Evolutionary conservation across 306 rosid species (phyloP).

Genomic region (Gastrolobium bilobum): DNA sequence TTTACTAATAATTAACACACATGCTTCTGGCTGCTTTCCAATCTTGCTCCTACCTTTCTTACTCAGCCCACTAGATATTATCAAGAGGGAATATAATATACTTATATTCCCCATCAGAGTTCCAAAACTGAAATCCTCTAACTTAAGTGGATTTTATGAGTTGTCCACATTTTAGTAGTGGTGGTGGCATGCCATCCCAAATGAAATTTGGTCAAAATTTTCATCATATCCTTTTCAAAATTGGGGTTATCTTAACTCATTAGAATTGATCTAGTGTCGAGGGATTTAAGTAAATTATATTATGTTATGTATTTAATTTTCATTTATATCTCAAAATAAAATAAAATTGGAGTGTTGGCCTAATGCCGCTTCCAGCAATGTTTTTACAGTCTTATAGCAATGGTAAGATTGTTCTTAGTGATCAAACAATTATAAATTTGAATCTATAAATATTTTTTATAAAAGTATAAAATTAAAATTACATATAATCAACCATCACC

Average conservation of each 20-base stretch:
- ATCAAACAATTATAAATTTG: too few relatives aligned
- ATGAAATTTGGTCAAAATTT: not conserved
- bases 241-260: not conserved
- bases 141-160: slow-evolving; percentile 21
- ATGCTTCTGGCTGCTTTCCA: slow-evolving; percentile 1
- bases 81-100: not conserved
- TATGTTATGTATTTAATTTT: too few relatives aligned
- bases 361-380: not conserved
- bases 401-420: too few relatives aligned
- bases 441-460: too few relatives aligned
- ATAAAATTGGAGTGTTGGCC: not conserved
- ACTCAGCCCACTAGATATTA: not conserved
- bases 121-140: not conserved
- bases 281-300: too few relatives aligned
- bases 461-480: too few relatives aligned
- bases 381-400: not conserved
- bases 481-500: too few relatives aligned
- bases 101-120: not conserved
- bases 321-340: too few relatives aligned
- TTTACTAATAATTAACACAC: not conserved
- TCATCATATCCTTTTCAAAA: not conserved
- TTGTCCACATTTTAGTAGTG: slow-evolving; percentile 38
- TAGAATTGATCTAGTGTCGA: too few relatives aligned
- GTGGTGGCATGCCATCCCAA: slow-evolving; percentile 24
- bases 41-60: slow-evolving; percentile 1